Conservation (phyloP, 306 rosid genomes). For the Dryas alaskensis region DNA sequence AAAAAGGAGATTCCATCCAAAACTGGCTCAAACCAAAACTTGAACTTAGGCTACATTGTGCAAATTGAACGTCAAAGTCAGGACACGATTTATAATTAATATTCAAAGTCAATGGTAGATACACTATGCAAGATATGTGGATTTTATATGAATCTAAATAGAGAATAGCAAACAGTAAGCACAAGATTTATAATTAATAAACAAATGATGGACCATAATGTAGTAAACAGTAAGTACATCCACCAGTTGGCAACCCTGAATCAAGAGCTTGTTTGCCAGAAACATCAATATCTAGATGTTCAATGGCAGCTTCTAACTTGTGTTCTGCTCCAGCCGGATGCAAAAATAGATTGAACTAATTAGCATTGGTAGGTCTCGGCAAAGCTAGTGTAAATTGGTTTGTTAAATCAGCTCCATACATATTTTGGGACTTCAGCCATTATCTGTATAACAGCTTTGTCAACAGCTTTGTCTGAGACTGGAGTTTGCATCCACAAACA, state of each 20-base stretch:
- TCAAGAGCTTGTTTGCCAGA: conserved; percentile 84
- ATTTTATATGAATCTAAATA: too few species aligned
- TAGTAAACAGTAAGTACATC: conserved; percentile 91
- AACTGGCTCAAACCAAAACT: too few species aligned
- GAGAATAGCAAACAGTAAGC: too few species aligned
- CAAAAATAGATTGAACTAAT: conserved; percentile 2
- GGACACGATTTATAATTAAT: too few species aligned
- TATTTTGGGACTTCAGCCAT: conserved; percentile 88
- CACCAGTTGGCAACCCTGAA: conserved; percentile 94
- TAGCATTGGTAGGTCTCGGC: conserved; percentile 10
- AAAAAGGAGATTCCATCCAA: too few species aligned
- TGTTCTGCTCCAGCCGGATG: conserved; percentile 66
- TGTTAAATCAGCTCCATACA: conserved; percentile 85
- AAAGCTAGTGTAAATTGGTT: conserved; percentile 28
- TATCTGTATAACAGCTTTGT: conserved; percentile 72
- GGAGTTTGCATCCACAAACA: conserved; percentile 76
- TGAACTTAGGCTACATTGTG: too few species aligned
- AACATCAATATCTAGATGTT: conserved; percentile 67
- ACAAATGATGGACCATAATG: conserved; percentile 87
- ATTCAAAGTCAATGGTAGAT: too few species aligned
- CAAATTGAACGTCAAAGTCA: too few species aligned
- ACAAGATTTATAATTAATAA: conserved; percentile 19
- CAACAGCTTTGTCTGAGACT: conserved; percentile 70
- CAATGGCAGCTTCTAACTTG: conserved; percentile 94
- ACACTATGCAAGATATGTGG: too few species aligned